Conservation (phyloP, 495 filamentous ascomycete species). For the Xanthoparmelia taractica region DNA sequence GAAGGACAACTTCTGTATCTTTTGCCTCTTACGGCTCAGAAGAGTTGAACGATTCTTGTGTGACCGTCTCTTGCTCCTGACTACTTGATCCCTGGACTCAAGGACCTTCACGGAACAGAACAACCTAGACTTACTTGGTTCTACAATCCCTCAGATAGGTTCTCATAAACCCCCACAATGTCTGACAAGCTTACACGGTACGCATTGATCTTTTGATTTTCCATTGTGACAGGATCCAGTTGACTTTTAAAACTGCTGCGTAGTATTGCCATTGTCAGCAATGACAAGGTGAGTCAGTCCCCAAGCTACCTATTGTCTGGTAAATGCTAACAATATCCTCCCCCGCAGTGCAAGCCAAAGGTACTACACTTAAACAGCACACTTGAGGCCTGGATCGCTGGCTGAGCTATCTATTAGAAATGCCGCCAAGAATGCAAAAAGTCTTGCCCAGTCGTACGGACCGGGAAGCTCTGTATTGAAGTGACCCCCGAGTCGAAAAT, state of each 20-base stretch:
- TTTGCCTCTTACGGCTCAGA: neutral
- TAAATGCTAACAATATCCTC: constrained; percentile 31
- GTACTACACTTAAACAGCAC: constrained; percentile 36
- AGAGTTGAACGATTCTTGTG: neutral
- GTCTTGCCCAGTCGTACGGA: constrained; percentile 94
- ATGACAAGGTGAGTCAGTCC: constrained; percentile 72
- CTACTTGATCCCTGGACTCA: neutral
- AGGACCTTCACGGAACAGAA: neutral
- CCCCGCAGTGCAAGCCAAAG: constrained; percentile 88
- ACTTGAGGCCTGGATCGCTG: constrained; percentile 14
- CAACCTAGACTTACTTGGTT: neutral
- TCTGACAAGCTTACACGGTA: constrained; percentile 82
- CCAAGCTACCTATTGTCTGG: constrained; percentile 26
- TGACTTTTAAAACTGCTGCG: constrained; percentile 10
- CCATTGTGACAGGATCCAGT: constrained; percentile 17
- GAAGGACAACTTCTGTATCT: neutral
- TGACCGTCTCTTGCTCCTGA: neutral
- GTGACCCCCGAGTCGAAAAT: constrained; percentile 84
- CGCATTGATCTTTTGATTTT: constrained; percentile 9
- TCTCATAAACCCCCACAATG: too few species aligned
- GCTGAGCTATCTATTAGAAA: constrained; percentile 48
- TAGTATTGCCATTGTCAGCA: constrained; percentile 96
- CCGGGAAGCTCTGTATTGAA: constrained; percentile 95
- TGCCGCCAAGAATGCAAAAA: constrained; percentile 99
- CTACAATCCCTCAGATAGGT: neutral